Base-by-base conservation (phyloP, 768 basidiomycete species). In the Termitomyces sp. region DNA sequence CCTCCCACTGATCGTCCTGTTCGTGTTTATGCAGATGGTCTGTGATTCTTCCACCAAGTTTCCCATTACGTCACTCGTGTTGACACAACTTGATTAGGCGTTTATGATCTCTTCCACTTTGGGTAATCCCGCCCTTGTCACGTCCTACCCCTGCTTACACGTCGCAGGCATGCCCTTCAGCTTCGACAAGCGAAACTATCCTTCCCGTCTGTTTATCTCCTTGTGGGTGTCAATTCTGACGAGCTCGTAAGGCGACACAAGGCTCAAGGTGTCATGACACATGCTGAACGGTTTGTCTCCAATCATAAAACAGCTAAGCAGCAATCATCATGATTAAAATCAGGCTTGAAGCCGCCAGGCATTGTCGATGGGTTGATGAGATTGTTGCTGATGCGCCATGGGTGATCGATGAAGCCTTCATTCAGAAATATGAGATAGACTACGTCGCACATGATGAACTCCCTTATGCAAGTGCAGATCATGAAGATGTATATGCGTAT, bases 21-120 rank as follows among this genome's bases (percentile, higher is more conserved):
- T 6, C 81, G 97, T 58, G 78, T 99, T 13, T 99, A 96, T 63
- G 95, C 97, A 0, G 97, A 98, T 73, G 96, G 96, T 86, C 62
- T 62, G 85, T 73, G 36, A 53, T 54, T 47, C 51, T 53, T 47
- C 51, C 34, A 46, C 49, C 3, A 6, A 48, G 42, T 62, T 45
- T 58, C n/a, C 54, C 45, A 44, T 53, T 68, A 72, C 72, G 70
- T 74, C 71, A 70, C 65, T 66, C 44, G 44, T 60, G 67, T 65
- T 65, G 30, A 57, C 57, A 57, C 70, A 70, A 66, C 68, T 66
- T 64, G 55, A 58, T 66, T 34, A 45, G 92, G 91, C 90, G 96
- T 98, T 12, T 99, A 98, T 68, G 97, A 99, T 74, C 81, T 99
- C 54, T 96, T 98, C 75, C 96, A 98, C 72, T 98, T 93, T 72